Conservation (phyloP, 345 rosid species). For the Murraya paniculata region DNA sequence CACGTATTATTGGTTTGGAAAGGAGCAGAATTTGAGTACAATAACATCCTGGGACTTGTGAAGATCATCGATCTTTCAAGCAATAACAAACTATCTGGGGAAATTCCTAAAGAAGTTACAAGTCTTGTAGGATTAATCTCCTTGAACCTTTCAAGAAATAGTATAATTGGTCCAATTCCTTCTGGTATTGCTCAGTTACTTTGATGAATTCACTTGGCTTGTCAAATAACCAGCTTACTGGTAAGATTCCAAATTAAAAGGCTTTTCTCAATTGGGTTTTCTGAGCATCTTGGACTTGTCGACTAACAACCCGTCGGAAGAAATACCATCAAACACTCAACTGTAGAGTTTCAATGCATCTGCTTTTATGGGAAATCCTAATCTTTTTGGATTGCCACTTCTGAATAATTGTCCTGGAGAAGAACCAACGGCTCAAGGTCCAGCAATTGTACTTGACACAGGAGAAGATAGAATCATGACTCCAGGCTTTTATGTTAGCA, state of each 20-base stretch:
- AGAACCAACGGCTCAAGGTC: background rate
- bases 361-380: conserved; percentile 1
- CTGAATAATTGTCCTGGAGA: background rate
- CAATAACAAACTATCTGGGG: conserved; percentile 7
- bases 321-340: conserved; percentile 17
- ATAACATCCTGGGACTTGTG: conserved; percentile 1
- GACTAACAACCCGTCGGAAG: conserved; percentile 16
- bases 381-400: conserved; percentile 12
- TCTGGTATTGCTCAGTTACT: background rate
- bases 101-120: conserved; percentile 8
- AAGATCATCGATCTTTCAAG: conserved; percentile 17
- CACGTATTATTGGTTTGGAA: background rate
- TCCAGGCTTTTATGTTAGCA: background rate
- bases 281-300: conserved; percentile 16
- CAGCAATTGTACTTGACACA: no score
- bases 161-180: conserved; percentile 14
- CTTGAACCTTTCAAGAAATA: conserved; percentile 17
- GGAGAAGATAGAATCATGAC: background rate
- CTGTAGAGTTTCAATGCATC: conserved; percentile 7
- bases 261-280: background rate
- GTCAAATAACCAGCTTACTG: conserved; percentile 14
- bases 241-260: conserved; percentile 1
- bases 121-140: background rate
- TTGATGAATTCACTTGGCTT: conserved; percentile 15
- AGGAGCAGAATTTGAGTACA: background rate